Evolutionary conservation across 2,329 filamentous ascomycete species (phyloP).

Genomic region (Zarea fungicola): DNA sequence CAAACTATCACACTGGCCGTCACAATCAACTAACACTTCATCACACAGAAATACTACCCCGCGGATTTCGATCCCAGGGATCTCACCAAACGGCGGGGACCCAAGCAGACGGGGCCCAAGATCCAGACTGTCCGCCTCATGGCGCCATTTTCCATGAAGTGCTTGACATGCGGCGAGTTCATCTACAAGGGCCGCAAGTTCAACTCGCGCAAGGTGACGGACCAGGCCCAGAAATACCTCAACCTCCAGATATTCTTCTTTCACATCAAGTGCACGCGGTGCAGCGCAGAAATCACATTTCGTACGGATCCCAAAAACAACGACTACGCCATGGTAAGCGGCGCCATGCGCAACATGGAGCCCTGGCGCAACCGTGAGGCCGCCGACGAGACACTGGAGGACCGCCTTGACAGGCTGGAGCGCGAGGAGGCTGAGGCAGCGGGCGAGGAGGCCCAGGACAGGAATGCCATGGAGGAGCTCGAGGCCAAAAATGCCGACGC

Average conservation of each 20-base stretch:
- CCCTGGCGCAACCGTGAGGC: conserved; percentile 67
- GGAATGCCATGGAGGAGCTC: conserved; percentile 90
- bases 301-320: conserved; percentile 92
- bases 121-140: conserved; percentile 85
- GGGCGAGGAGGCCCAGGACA: conserved; percentile 55
- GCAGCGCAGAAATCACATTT: conserved; percentile 83
- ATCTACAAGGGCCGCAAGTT: conserved; percentile 94
- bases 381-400: conserved; percentile 76
- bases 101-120: conserved; percentile 70
- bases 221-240: conserved; percentile 81
- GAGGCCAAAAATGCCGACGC: conserved; percentile 92
- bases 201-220: conserved; percentile 90
- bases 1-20: neutral
- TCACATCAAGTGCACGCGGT: conserved; percentile 77
- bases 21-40: neutral
- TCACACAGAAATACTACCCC: conserved; percentile 52
- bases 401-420: conserved; percentile 79
- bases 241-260: conserved; percentile 84
- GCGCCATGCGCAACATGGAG: conserved; percentile 90
- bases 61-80: conserved; percentile 87
- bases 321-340: conserved; percentile 76
- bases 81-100: conserved; percentile 63
- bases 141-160: conserved; percentile 43
- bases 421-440: conserved; percentile 61
- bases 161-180: conserved; percentile 59